Conservation (phyloP, 2,329 filamentous ascomycete species). For the Cercospora brassicicola region DNA sequence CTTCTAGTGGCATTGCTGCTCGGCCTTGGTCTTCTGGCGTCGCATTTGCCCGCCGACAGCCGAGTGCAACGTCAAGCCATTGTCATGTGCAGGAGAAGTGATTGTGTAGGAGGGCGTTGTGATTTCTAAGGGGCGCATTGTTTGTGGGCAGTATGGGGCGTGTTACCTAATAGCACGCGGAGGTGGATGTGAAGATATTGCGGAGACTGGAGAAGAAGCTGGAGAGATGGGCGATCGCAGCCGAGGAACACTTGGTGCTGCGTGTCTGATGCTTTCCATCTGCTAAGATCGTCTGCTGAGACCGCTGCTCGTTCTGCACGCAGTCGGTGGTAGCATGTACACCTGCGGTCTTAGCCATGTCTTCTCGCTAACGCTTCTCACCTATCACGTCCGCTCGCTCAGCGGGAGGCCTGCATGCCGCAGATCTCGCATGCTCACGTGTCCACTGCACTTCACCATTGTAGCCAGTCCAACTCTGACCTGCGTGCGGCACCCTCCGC, state of each 20-base stretch:
- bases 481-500: background rate
- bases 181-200: constrained; percentile 9
- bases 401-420: constrained; percentile 1
- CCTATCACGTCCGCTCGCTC: background rate
- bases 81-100: background rate
- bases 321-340: background rate
- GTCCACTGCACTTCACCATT: constrained; percentile 2
- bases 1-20: constrained; percentile 5
- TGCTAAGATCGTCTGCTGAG: background rate
- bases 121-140: background rate
- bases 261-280: background rate
- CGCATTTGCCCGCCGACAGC: constrained; percentile 13
- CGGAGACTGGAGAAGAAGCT: constrained; percentile 53
- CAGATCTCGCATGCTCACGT: constrained; percentile 3
- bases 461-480: background rate
- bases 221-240: constrained; percentile 11
- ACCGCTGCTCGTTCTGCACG: background rate
- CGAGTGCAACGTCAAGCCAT: constrained; percentile 13
- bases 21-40: constrained; percentile 22
- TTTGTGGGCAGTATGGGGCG: constrained; percentile 32
- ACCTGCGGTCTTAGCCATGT: constrained; percentile 3
- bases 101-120: background rate
- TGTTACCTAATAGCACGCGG: constrained; percentile 10
- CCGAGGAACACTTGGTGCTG: background rate
- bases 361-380: background rate